phyloP scores from a whole-genome alignment of 495 filamentous ascomycete species.

The Hypoxylon subgilvum region DNA sequence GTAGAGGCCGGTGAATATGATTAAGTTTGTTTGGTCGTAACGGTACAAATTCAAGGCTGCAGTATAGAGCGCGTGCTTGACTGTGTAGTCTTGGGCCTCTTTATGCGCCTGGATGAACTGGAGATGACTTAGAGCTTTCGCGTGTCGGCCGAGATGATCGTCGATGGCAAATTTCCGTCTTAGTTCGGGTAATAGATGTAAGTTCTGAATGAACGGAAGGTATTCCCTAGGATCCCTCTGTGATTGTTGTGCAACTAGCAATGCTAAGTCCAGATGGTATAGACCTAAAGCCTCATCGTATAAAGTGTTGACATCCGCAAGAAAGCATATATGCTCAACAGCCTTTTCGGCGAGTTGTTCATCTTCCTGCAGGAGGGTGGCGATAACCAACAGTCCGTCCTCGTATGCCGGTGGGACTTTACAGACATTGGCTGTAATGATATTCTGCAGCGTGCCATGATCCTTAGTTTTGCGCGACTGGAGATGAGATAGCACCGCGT shows the following conservation, averaged over 20 bases:
- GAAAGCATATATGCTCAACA: conserved; percentile 94
- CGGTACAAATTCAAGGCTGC: conserved; percentile 81
- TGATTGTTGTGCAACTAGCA: conserved; percentile 92
- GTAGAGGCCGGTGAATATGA: conserved; percentile 72
- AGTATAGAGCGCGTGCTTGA: conserved; percentile 79
- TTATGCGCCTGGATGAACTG: conserved; percentile 68
- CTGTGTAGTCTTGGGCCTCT: conserved; percentile 75
- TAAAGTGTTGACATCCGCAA: conserved; percentile 90
- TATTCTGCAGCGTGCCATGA: conserved; percentile 71
- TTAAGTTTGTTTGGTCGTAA: conserved; percentile 66
- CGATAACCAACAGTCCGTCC: conserved; percentile 79
- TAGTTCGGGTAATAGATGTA: conserved; percentile 72
- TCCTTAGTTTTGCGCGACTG: conserved; percentile 67
- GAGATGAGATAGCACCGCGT: conserved; percentile 77
- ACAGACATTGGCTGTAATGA: conserved; percentile 93
- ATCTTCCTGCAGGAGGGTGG: conserved; percentile 70
- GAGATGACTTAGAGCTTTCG: conserved; percentile 80
- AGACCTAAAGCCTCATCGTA: conserved; percentile 89
- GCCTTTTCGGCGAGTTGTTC: conserved; percentile 77
- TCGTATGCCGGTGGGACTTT: conserved; percentile 89
- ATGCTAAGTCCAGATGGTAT: conserved; percentile 86
- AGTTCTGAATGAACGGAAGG: conserved; percentile 85
- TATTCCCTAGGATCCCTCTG: conserved; percentile 97
- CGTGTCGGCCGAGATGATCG: conserved; percentile 74
- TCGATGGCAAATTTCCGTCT: conserved; percentile 84